Evolutionary conservation across 345 rosid genomes (phyloP).

Genomic region (Gossypium mustelinum): DNA sequence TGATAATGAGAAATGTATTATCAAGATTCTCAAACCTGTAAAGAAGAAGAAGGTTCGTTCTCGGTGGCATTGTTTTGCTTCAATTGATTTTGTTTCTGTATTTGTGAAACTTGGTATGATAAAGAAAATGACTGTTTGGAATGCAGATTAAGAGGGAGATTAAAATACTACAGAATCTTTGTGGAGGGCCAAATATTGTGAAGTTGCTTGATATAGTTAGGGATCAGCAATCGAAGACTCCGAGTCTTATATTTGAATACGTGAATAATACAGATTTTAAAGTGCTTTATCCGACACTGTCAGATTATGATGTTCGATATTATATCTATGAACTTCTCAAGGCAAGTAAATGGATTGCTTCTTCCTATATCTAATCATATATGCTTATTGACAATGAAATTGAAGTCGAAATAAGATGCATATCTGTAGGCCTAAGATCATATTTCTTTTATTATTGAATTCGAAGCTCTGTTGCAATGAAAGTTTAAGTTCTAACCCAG

Average conservation of each 20-base stretch:
- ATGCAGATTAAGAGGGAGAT: slow-evolving; percentile 97
- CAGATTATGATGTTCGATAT: slow-evolving; percentile 83
- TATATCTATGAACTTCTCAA: slow-evolving; percentile 85
- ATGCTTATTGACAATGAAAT: not conserved
- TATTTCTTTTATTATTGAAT: not conserved
- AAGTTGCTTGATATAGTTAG: slow-evolving; percentile 93
- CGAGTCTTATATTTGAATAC: slow-evolving; percentile 87
- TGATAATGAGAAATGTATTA: slow-evolving; percentile 73
- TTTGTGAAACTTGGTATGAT: not conserved
- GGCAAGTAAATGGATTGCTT: slow-evolving; percentile 33
- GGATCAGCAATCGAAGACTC: slow-evolving; percentile 95
- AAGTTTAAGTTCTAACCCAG: not conserved
- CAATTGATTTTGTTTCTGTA: not conserved
- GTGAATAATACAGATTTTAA: slow-evolving; percentile 92
- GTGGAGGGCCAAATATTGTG: slow-evolving; percentile 93
- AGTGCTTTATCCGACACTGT: slow-evolving; percentile 87
- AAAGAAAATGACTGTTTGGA: not conserved
- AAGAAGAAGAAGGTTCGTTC: slow-evolving; percentile 90
- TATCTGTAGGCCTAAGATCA: not conserved
- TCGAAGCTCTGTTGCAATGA: not conserved
- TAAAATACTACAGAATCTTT: slow-evolving; percentile 89
- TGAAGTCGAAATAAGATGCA: not conserved
- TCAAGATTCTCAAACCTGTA: slow-evolving; percentile 96
- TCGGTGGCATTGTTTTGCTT: not conserved
- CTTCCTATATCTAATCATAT: not conserved